phyloP scores from a whole-genome alignment of 2,329 filamentous ascomycete species.

The Cercospora sp. region DNA sequence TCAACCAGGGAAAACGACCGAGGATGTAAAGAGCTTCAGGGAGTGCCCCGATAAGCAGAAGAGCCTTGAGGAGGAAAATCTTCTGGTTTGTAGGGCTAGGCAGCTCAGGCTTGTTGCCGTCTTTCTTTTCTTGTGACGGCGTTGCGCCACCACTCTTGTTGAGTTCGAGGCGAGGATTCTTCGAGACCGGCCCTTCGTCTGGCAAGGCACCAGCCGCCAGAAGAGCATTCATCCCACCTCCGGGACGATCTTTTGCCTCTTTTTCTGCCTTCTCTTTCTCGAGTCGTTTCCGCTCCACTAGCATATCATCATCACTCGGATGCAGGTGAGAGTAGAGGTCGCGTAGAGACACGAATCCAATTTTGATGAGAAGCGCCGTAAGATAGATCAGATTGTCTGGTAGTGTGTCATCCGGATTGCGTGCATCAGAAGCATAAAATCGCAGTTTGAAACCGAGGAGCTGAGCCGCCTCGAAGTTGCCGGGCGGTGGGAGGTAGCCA shows the following conservation, averaged over 20 bases:
- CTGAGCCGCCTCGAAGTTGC: conserved; percentile 90
- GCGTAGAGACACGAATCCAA: conserved; percentile 89
- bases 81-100: conserved; percentile 87
- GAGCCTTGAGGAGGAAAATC: conserved; percentile 75
- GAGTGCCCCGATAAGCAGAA: conserved; percentile 87
- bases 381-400: conserved; percentile 93
- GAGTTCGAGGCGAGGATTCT: conserved; percentile 51
- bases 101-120: conserved; percentile 53
- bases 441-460: conserved; percentile 95
- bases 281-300: conserved; percentile 66
- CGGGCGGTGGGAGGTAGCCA: conserved; percentile 76
- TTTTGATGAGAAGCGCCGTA: conserved; percentile 89
- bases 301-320: conserved; percentile 82
- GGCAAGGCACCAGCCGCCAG: conserved; percentile 82
- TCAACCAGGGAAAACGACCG: conserved; percentile 88
- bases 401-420: conserved; percentile 72
- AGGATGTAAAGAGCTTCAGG: conserved; percentile 92
- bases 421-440: conserved; percentile 82
- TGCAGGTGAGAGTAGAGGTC: conserved; percentile 93
- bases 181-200: conserved; percentile 68
- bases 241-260: conserved; percentile 69
- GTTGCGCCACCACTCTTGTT: conserved; percentile 42
- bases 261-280: conserved; percentile 76
- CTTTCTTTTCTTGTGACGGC: conserved; percentile 46
- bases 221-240: conserved; percentile 75